A percentile compares a stretch with the other conserved stretches of the same genome.
phyloP scores from a whole-genome alignment of 148 eudicot genomes.

The Beta vulgaris region DNA sequence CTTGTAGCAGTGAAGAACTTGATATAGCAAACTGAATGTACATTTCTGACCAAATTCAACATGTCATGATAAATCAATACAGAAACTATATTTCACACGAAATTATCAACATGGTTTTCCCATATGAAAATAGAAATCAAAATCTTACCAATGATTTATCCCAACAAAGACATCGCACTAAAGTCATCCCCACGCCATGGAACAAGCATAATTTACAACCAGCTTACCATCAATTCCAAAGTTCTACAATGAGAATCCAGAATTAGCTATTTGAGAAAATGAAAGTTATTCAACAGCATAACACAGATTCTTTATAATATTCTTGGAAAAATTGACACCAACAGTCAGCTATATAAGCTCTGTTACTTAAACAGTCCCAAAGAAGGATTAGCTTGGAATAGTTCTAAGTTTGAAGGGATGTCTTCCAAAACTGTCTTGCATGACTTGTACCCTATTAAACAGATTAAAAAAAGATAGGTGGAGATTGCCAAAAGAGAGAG shows the following conservation, averaged over 20 bases:
- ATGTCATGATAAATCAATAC: background rate
- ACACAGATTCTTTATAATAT: no score
- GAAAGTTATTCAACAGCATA: background rate
- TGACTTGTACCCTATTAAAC: no score
- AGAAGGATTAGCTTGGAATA: no score
- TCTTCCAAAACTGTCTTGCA: no score
- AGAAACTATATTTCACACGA: background rate
- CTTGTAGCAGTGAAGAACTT: background rate
- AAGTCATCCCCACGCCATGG: slow-evolving; percentile 90
- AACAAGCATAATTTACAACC: slow-evolving; percentile 82
- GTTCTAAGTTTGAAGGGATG: no score
- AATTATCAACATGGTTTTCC: background rate
- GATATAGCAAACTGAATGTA: background rate
- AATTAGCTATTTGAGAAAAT: slow-evolving; percentile 7
- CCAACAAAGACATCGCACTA: background rate
- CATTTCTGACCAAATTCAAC: background rate
- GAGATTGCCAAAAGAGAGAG: no score
- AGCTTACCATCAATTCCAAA: slow-evolving; percentile 84
- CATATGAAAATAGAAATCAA: background rate
- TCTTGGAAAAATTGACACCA: no score
- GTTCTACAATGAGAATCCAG: slow-evolving; percentile 46
- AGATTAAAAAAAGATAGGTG: no score
- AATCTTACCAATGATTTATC: slow-evolving; percentile 9
- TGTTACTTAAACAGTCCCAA: no score
- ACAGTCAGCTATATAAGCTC: no score